Evolutionary conservation across 2,329 filamentous ascomycete genomes (phyloP).

Genomic region (Aspergillus costaricaensis): DNA sequence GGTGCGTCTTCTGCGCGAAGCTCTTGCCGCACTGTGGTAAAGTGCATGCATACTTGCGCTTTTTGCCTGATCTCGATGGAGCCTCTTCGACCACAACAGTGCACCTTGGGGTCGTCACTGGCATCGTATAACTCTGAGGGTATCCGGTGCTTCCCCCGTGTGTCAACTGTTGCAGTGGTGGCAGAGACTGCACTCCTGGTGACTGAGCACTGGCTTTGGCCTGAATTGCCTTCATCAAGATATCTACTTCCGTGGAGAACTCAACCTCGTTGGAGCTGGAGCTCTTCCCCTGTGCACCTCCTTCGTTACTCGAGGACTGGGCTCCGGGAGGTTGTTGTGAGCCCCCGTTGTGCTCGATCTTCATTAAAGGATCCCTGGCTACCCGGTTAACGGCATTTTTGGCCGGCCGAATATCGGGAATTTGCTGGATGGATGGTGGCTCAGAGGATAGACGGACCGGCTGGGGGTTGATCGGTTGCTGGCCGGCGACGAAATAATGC

Average conservation of each 20-base stretch:
- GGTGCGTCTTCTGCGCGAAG: conserved; percentile 89
- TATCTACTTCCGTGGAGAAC: conserved; percentile 82
- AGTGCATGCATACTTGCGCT: conserved; percentile 72
- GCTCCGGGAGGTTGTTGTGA: conserved; percentile 9
- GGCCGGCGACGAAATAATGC: conserved; percentile 37
- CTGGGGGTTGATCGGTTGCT: conserved; percentile 28
- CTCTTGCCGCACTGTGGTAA: conserved; percentile 74
- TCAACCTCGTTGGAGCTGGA: conserved; percentile 55
- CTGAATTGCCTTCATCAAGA: conserved; percentile 86
- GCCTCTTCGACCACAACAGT: conserved; percentile 36
- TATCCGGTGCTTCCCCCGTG: conserved; percentile 26
- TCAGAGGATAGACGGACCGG: conserved; percentile 34
- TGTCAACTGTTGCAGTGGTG: conserved; percentile 39
- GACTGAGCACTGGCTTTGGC: conserved; percentile 51
- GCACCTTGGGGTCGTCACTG: conserved; percentile 22
- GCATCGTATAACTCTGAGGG: conserved; percentile 26
- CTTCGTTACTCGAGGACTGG: conserved; percentile 11
- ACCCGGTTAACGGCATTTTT: conserved; percentile 40
- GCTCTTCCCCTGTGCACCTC: conserved; percentile 40
- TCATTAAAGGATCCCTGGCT: conserved; percentile 23
- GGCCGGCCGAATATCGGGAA: conserved; percentile 41
- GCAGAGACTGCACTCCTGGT: conserved; percentile 34
- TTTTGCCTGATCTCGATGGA: conserved; percentile 40
- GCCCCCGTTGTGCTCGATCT: conserved; percentile 10
- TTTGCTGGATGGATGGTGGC: conserved; percentile 34